Evolutionary conservation across 2,329 filamentous ascomycete genomes (phyloP), one percentile per base, ranked within the genome.

Genomic region (Phoma sp.): DNA sequence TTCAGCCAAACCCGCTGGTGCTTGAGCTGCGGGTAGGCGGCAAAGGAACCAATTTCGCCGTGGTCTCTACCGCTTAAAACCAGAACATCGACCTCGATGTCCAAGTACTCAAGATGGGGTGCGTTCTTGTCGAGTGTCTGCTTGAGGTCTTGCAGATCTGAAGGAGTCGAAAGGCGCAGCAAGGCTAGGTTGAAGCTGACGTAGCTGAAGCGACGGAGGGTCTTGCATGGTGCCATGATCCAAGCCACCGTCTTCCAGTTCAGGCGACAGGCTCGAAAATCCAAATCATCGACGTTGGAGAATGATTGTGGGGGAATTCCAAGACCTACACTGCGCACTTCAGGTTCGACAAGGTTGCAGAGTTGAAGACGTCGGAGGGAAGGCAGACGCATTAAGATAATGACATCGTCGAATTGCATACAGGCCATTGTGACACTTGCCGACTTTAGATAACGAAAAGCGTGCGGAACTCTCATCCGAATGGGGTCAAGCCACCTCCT

Each of bases 1-100:
- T 54, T 54, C 28, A 54, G 18, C 51, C 51, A 54, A 7, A 54
- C 51, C 9, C 51, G 51, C 14, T 54, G 51, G 20, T 54, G 45
- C 3, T 28, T 36, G 7, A 54, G 45, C 18, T 30, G 21, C 3
- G 45, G 23, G 15, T 49, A 54, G 2, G 12, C 45, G 12, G 34
- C 34, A n/a, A 54, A 54, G 2, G 51, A 42, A 5, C 45, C 51
- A 17, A 54, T 30, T 29, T 54, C 46, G 23, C 51, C 51, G 26
- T 48, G 51, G 12, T 45, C 34, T 15, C 36, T 34, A 11, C 51
- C 51, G n/a, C n/a, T 46, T 3, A 23, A 49, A 2, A 54, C 51
- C 7, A 54, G 34, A 32, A 54, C 29, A 20, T 54, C 51, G 7
- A 54, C 46, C n/a, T 54, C 51, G 12, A 54, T 39, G n/a, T 54